Base-by-base conservation (phyloP, 2,329 filamentous ascomycete genomes). In the Scorias spongiosa region DNA sequence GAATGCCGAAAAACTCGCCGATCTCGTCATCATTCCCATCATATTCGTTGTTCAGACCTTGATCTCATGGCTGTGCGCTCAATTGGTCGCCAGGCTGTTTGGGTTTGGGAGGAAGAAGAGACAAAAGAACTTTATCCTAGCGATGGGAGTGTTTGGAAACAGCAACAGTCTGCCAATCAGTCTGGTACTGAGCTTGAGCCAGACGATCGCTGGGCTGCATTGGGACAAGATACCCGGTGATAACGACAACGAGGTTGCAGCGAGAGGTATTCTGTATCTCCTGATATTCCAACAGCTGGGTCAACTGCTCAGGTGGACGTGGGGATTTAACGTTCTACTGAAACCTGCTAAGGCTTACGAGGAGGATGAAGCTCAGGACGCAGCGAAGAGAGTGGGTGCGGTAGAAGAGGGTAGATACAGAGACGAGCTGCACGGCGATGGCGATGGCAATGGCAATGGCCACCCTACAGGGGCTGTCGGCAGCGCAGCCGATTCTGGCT, bases 131-230 rank as follows among this genome's bases (percentile, higher is more conserved):
- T 98, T 98, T 58, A 83, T 98, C 37, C 84, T 86, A 29, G 91
- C 91, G 43, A 98, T 98, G 91, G 88, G 84, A 41, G 78, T 96
- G 41, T 98, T 98, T 62, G 91, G 89, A 54, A 98, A 98, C 63
- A 96, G 89, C 29, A 98, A 98, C 65, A 96, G 91, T 14, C 74
- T 98, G 15, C 91, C 91, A 0, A 96, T 98, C 48, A 98, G 91
- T 0, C 78, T 98, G 44, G 87, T 98, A 49, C 75, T 96, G 45
- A 95, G 89, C 8, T 74, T 98, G 10, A 93, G 89, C 11, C 84
- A 94, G 60, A 98, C 91, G 0, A 72, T 98, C 45, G 78, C 81
- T 55, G 91, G 91, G 5, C 71, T 98, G 29, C 89, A 96, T 61
- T 98, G 91, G 91, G 81, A 89, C 64, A 81, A 78, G 51, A 77